phyloP scores from a whole-genome alignment of 1,284 basidiomycete species.

The Coniferiporia weirii region DNA sequence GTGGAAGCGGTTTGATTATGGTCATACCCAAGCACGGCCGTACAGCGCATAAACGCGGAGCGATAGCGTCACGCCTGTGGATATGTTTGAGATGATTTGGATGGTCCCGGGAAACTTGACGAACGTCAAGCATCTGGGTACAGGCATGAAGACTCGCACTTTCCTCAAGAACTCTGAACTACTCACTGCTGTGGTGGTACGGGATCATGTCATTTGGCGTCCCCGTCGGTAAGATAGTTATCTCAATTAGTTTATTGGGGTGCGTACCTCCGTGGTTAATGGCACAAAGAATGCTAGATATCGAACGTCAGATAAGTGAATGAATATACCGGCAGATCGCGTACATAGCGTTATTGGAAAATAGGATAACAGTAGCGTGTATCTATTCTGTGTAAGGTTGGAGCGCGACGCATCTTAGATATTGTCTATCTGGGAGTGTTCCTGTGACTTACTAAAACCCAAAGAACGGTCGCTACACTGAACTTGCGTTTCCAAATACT shows the following conservation, averaged over 20 bases:
- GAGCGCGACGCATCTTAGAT: background rate
- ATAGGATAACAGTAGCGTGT: slow-evolving; percentile 1
- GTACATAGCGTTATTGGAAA: background rate
- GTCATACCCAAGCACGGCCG: background rate
- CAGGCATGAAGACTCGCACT: background rate
- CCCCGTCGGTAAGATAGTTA: no score
- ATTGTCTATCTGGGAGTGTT: background rate
- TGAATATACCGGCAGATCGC: background rate
- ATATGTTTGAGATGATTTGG: slow-evolving; percentile 9
- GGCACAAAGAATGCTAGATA: slow-evolving; percentile 3
- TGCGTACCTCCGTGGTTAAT: background rate
- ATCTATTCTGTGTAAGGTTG: background rate
- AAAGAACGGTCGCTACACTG: slow-evolving; percentile 4
- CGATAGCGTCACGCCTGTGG: slow-evolving; percentile 4
- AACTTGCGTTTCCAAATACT: background rate
- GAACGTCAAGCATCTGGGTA: slow-evolving; percentile 5
- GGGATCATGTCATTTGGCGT: background rate
- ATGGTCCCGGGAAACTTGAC: slow-evolving; percentile 9
- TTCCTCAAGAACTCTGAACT: background rate
- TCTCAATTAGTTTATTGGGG: background rate
- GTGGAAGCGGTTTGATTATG: background rate
- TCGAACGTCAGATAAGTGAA: background rate
- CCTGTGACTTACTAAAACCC: background rate
- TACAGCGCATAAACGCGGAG: slow-evolving; percentile 5
- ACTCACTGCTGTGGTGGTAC: slow-evolving; percentile 1